Evolutionary conservation across 139 green algal genomes (phyloP).

Genomic region (Closterium sp.): DNA sequence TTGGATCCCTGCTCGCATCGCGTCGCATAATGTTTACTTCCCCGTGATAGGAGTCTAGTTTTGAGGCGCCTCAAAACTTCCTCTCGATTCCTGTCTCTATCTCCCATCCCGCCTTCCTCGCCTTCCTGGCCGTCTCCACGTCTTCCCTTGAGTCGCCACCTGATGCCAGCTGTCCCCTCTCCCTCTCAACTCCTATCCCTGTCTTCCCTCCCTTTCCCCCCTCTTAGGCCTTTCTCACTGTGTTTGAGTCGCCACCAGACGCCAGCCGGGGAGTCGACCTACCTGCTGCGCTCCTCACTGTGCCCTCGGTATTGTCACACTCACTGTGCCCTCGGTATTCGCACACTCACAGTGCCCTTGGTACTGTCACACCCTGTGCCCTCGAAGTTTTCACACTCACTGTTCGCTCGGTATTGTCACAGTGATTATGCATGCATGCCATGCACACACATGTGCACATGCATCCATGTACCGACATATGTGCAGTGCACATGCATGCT

Average conservation of each 20-base stretch:
- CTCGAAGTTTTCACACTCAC: neutral
- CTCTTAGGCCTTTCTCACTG: constrained; percentile 39
- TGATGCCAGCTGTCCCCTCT: too few species aligned
- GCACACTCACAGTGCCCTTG: neutral
- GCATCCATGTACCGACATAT: too few species aligned
- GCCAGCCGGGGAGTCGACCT: constrained; percentile 79
- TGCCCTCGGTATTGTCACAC: neutral
- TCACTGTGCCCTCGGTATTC: neutral
- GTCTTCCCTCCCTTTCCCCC: too few species aligned
- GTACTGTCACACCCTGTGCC: neutral
- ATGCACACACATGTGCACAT: too few species aligned
- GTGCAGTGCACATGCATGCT: too few species aligned
- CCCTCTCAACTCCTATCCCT: too few species aligned
- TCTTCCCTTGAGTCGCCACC: neutral
- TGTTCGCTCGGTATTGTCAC: neutral
- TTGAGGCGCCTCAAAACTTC: constrained; percentile 32
- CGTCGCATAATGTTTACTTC: too few species aligned
- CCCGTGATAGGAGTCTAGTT: constrained; percentile 37
- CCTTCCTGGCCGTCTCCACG: too few species aligned
- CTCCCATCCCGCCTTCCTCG: too few species aligned
- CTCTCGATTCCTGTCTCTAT: too few species aligned
- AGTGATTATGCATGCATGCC: neutral
- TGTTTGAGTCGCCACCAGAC: constrained; percentile 53
- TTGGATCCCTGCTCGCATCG: too few species aligned
- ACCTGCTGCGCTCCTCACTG: constrained; percentile 60